Percentiles rank a stretch among this genome's conserved stretches.
phyloP scores from a whole-genome alignment of 768 basidiomycete genomes.

The Mycena galericulata region DNA sequence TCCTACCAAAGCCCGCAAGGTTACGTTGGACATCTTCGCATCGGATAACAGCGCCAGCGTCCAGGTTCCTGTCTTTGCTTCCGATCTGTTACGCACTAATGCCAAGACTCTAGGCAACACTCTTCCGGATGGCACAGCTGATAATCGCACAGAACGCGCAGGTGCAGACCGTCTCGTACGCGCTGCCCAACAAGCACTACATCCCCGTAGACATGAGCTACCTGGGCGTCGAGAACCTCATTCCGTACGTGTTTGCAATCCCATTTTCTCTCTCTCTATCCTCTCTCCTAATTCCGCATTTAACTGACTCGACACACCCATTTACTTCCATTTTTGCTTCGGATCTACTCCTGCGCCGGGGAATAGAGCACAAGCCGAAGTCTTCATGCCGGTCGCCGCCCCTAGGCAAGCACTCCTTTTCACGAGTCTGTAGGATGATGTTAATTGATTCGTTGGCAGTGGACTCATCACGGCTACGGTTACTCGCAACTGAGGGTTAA shows the following conservation, averaged over 20 bases:
- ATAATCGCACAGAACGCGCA: conserved; percentile 74
- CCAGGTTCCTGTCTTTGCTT: too few species aligned
- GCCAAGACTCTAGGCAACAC: too few species aligned
- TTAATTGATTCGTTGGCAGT: background rate
- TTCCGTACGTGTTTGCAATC: conserved; percentile 63
- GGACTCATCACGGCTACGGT: conserved; percentile 33
- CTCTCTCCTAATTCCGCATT: too few species aligned
- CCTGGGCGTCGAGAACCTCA: conserved; percentile 75
- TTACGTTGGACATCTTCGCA: conserved; percentile 87
- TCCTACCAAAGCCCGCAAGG: conserved; percentile 64
- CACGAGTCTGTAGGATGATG: conserved; percentile 36
- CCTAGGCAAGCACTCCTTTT: conserved; percentile 70
- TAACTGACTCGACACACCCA: too few species aligned
- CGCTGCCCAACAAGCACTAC: conserved; percentile 95
- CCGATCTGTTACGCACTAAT: too few species aligned
- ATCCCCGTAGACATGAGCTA: conserved; percentile 88
- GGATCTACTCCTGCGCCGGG: background rate
- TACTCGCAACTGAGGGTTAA: conserved; percentile 26
- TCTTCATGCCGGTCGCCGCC: conserved; percentile 88
- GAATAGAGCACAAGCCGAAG: conserved; percentile 79
- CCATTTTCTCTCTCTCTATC: background rate
- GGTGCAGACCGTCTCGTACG: conserved; percentile 74
- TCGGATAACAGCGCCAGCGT: conserved; percentile 92
- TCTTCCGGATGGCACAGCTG: conserved; percentile 88
- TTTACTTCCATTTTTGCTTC: background rate